Evolutionary conservation across 2,329 filamentous ascomycete genomes (phyloP), one percentile per base, ranked within the genome.

Genomic region (Hypoxylon sp.): DNA sequence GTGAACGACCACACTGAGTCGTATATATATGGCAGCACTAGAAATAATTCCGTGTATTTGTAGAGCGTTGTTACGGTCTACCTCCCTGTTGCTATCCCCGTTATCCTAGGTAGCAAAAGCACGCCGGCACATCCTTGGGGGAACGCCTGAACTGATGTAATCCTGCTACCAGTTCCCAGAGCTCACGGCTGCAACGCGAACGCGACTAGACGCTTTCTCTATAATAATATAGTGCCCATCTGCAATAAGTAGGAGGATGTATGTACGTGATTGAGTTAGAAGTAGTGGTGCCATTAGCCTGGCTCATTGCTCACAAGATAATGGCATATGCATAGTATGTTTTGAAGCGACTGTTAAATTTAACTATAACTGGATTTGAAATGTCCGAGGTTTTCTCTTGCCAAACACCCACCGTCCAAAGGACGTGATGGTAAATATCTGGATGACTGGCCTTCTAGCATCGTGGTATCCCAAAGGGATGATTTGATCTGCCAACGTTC

Each of bases 401-500:
- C 79, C 77, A 74, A 77, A 72, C 74, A 78, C 72, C 72, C 78
- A 79, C 65, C 69, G 68, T 64, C 74, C 75, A 56, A 70, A 66
- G 70, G 62, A 73, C 63, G 72, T 70, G 74, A 53, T 72, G 70
- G 54, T 65, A 40, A 60, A 71, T 71, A 76, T 72, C 75, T 66
- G 73, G 67, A 62, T 77, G 73, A 72, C 73, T 73, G 74, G 79
- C 77, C 76, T 78, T 80, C 79, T 80, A 77, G 66, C 66, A 78
- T 77, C 79, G 78, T 76, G 49, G 42, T 61, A 25, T 66, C 68
- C 73, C 72, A 72, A 61, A 75, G 70, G 73, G 72, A 77, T 73
- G 65, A 69, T 80, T 78, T 83, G 73, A 83, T 92, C 85, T 94
- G 79, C 91, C 91, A 92, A 91, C 90, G 91, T 89, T 93, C 91